A percentile compares a stretch with the other conserved stretches of the same genome.
phyloP scores from a whole-genome alignment of 2,329 filamentous ascomycete genomes.

The Apiospora marii region DNA sequence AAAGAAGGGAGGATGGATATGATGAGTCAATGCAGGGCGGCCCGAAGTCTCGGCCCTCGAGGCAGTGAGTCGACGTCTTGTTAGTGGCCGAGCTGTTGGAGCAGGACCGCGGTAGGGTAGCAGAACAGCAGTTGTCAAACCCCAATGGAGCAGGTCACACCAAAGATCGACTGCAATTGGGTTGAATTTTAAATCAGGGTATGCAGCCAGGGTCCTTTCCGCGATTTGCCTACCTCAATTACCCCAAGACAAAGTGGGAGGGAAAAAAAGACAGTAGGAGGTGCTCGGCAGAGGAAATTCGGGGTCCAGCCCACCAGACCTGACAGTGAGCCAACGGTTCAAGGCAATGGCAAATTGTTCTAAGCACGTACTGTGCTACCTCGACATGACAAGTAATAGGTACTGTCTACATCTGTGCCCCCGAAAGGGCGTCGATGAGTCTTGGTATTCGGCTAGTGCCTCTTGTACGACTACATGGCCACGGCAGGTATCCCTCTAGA shows the following conservation, averaged over 20 bases:
- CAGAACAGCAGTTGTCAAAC: not conserved
- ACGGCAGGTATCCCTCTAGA: not conserved
- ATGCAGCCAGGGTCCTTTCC: conserved; percentile 7
- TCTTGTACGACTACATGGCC: not conserved
- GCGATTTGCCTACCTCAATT: not conserved
- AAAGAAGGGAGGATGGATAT: not conserved
- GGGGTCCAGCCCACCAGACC: not conserved
- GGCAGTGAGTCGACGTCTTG: not conserved
- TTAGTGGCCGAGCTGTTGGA: conserved; percentile 1
- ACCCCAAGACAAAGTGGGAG: not conserved
- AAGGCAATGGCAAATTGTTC: not conserved
- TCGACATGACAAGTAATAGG: not conserved
- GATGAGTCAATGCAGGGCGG: conserved; percentile 12
- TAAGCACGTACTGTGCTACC: not conserved
- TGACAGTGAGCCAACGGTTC: not conserved
- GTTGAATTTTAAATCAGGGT: not conserved
- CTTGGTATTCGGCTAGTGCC: conserved; percentile 5
- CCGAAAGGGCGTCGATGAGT: not conserved
- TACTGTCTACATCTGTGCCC: not conserved
- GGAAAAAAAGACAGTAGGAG: not conserved
- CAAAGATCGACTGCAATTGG: not conserved
- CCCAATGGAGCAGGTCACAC: not conserved
- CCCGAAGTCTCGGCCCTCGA: conserved; percentile 1
- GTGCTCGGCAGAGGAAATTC: not conserved
- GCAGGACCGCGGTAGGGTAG: not conserved